Conservation (phyloP, 164 flowering plant species). For the Macadamia tetraphylla region DNA sequence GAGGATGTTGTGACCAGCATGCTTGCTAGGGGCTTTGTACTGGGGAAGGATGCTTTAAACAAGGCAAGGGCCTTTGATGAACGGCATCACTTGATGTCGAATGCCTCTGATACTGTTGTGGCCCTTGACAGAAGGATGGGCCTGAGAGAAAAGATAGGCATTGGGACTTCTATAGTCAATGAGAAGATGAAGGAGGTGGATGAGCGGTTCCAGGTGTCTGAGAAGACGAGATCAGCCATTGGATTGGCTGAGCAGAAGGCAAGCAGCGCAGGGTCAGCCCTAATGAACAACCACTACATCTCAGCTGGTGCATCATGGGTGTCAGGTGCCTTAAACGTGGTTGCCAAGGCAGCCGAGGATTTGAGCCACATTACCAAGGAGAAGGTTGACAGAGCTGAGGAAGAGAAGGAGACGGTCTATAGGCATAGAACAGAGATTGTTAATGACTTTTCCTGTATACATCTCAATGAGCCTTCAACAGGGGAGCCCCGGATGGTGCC, state of each 20-base stretch:
- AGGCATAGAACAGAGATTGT: slow-evolving; percentile 37
- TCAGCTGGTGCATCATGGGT: slow-evolving; percentile 76
- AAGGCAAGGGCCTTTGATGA: slow-evolving; percentile 73
- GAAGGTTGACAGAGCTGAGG: slow-evolving; percentile 69
- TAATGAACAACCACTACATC: slow-evolving; percentile 60
- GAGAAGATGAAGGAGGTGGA: slow-evolving; percentile 69
- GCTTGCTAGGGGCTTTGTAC: slow-evolving; percentile 71
- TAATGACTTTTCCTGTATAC: slow-evolving; percentile 36
- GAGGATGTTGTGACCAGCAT: slow-evolving; percentile 78
- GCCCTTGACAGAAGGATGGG: slow-evolving; percentile 59
- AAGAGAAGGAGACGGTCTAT: slow-evolving; percentile 42
- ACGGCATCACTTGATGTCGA: slow-evolving; percentile 47
- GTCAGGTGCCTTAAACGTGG: slow-evolving; percentile 43
- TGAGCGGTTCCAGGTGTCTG: slow-evolving; percentile 53
- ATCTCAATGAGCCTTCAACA: slow-evolving; percentile 30
- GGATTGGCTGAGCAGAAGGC: slow-evolving; percentile 66
- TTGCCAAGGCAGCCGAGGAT: slow-evolving; percentile 71
- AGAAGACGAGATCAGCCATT: slow-evolving; percentile 57
- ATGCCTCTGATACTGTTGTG: slow-evolving; percentile 63
- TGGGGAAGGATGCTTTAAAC: slow-evolving; percentile 79
- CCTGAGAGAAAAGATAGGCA: slow-evolving; percentile 54
- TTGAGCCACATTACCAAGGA: slow-evolving; percentile 58
- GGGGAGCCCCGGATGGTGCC: slow-evolving; percentile 33
- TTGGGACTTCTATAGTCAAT: slow-evolving; percentile 53
- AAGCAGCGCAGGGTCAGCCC: slow-evolving; percentile 53